A percentile compares a stretch with the other conserved stretches of the same genome.
Evolutionary conservation across 2,329 filamentous ascomycete species (phyloP).

Genomic region (Fusarium anguioides): DNA sequence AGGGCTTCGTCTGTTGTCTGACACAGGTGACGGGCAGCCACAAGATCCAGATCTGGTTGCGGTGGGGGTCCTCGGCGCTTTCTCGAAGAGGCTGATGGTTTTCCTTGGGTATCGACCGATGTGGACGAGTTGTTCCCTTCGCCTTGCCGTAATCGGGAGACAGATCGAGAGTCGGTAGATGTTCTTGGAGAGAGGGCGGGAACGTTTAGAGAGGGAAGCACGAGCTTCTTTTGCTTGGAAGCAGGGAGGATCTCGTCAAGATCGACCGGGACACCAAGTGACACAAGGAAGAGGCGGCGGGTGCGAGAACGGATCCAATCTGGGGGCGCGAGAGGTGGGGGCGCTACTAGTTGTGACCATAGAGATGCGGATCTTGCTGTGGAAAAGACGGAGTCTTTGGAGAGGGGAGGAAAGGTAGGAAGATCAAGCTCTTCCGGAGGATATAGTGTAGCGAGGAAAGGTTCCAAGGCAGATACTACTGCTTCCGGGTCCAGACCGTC

Average conservation of each 20-base stretch:
- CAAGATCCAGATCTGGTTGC: conserved; percentile 81
- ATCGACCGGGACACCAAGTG: conserved; percentile 93
- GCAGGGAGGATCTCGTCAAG: conserved; percentile 97
- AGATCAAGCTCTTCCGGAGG: conserved; percentile 66
- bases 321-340: conserved; percentile 91
- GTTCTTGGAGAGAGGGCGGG: conserved; percentile 65
- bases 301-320: conserved; percentile 99
- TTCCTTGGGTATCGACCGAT: conserved; percentile 69
- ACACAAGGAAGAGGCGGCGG: conserved; percentile 92
- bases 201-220: conserved; percentile 89
- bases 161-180: conserved; percentile 65
- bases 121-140: conserved; percentile 66
- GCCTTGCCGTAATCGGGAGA: conserved; percentile 58
- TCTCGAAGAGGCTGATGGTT: conserved; percentile 56
- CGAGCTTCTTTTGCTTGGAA: conserved; percentile 96
- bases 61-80: conserved; percentile 70
- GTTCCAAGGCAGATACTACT: conserved; percentile 69
- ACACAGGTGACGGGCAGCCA: conserved; percentile 81
- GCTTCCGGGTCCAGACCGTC: conserved; percentile 70
- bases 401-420: conserved; percentile 61
- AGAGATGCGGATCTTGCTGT: conserved; percentile 89
- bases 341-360: conserved; percentile 96
- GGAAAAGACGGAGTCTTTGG: conserved; percentile 75
- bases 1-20: conserved; percentile 87
- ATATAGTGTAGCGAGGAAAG: conserved; percentile 75